Percentiles rank a stretch among this genome's conserved stretches.
These are phyloP conservation scores for Xylaria sp. DNA, from an alignment of 2,329 filamentous ascomycete genomes.

Conservation along the genomic window DNA sequence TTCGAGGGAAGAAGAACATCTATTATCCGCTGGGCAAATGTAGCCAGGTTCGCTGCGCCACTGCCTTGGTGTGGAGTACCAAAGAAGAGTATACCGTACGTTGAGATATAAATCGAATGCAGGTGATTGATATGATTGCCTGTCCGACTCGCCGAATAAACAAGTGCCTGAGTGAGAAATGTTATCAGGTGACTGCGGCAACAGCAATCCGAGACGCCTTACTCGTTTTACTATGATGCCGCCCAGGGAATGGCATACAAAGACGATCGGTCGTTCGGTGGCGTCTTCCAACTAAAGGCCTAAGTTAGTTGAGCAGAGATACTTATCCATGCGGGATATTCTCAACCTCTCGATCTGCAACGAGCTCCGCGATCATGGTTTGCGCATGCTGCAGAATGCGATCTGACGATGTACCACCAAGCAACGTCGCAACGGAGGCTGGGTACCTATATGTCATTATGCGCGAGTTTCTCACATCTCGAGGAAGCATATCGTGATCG, in stretches of 20 bases:
- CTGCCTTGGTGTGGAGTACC: constrained; percentile 34
- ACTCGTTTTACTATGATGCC: constrained; percentile 33
- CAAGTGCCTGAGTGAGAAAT: constrained; percentile 14
- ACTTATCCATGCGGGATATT: background rate
- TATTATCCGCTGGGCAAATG: constrained; percentile 27
- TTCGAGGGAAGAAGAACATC: constrained; percentile 28
- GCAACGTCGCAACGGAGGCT: constrained; percentile 22
- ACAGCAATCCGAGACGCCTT: background rate
- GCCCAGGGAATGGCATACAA: constrained; percentile 28
- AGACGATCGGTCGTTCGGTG: constrained; percentile 27
- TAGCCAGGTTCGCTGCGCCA: constrained; percentile 18
- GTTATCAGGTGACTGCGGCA: background rate
- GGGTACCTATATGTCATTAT: constrained; percentile 34
- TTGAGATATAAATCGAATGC: constrained; percentile 30
- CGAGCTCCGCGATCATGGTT: constrained; percentile 28
- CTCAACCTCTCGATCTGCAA: constrained; percentile 30
- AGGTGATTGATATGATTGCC: constrained; percentile 27
- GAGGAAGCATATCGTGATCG: constrained; percentile 31
- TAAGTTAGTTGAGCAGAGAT: constrained; percentile 3
- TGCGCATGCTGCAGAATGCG: constrained; percentile 30
- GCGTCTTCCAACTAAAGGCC: constrained; percentile 14
- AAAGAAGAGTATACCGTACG: constrained; percentile 33
- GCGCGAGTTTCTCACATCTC: constrained; percentile 27
- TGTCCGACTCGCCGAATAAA: constrained; percentile 30
- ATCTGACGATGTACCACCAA: constrained; percentile 28